Base-by-base conservation (phyloP, 1,284 basidiomycete species). In the Waitea zeae region DNA sequence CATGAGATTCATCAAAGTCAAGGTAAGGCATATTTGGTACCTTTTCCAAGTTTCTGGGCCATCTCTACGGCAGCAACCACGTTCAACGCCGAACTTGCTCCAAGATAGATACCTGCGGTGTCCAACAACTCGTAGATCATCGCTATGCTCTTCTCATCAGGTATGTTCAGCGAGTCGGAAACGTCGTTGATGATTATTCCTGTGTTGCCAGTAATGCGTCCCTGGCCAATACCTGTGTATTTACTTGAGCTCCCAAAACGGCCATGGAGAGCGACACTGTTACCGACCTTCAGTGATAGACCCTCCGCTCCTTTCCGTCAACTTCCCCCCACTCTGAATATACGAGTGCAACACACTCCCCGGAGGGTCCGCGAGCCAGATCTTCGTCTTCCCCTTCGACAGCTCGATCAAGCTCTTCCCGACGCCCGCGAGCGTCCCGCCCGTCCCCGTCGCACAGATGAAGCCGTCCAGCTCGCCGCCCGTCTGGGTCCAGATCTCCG, bases 231-330 rank as follows among this genome's bases (percentile, higher is more conserved):
- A 31, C 92, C 84, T 89, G 13, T 31, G 6, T 17, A n/a, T 33
- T 26, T 33, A 36, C 7, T 17, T 17, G 6, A 36, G 26, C n/a
- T n/a, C n/a, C n/a, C n/a, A n/a, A n/a, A n/a, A n/a, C n/a, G n/a
- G n/a, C n/a, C n/a, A n/a, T n/a, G n/a, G n/a, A n/a, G n/a, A n/a
- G n/a, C n/a, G n/a, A n/a, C n/a, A n/a, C n/a, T n/a, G n/a, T n/a
- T n/a, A n/a, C n/a, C 40, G 44, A 83, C 89, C 93, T 69, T 98
- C 93, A 2, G 95, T 98, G 51, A 99, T 96, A 12, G 87, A 92
- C 41, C 90, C 78, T 3, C 89, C 90, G 29, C 62, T 67, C 41
- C 90, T 62, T 46, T 95, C 88, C 20, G 64, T 61, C 42, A 92
- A 65, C 49, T 77, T 74, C 24, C 84, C 78, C 1, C 87, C 86